These are phyloP conservation scores for Blepharisma undulans DNA, from an alignment of 169 alveolate genomes.

Conservation along the genomic window DNA sequence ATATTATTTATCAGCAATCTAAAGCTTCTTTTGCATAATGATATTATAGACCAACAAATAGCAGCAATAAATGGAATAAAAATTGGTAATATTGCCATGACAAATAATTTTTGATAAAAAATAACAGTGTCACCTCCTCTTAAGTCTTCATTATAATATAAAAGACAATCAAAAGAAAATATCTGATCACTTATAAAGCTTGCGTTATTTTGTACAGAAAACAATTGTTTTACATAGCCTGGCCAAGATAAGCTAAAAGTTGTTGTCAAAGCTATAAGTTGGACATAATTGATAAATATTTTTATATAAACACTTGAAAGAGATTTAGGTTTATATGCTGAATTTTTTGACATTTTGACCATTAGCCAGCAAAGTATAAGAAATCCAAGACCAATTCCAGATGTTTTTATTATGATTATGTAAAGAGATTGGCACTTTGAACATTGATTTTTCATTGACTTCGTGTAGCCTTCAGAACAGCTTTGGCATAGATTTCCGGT, in stretches of 20 bases:
- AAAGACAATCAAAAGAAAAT: slow-evolving; percentile 51
- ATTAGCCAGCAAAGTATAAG: background rate
- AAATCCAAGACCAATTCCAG: background rate
- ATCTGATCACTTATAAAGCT: slow-evolving; percentile 26
- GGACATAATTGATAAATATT: slow-evolving; percentile 47
- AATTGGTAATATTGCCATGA: background rate
- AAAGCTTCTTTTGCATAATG: background rate
- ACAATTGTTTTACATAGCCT: slow-evolving; percentile 5
- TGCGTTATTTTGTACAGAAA: slow-evolving; percentile 31
- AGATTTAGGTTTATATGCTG: slow-evolving; percentile 8
- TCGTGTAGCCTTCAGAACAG: background rate
- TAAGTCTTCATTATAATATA: background rate
- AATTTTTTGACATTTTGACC: slow-evolving; percentile 31
- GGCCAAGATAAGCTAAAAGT: slow-evolving; percentile 55
- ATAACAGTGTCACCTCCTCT: background rate
- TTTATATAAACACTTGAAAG: slow-evolving; percentile 36
- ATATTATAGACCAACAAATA: slow-evolving; percentile 6
- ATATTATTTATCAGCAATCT: background rate
- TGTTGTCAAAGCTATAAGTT: slow-evolving; percentile 24
- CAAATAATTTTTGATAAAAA: slow-evolving; percentile 14
- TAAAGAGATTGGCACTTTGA: background rate
- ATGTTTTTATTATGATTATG: background rate
- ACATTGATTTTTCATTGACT: background rate
- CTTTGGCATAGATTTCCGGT: background rate
- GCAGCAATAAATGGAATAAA: background rate